A percentile compares a stretch with the other conserved stretches of the same genome.
These are phyloP conservation scores for Babesia sp. DNA, from an alignment of 169 alveolate genomes.

Conservation along the genomic window DNA sequence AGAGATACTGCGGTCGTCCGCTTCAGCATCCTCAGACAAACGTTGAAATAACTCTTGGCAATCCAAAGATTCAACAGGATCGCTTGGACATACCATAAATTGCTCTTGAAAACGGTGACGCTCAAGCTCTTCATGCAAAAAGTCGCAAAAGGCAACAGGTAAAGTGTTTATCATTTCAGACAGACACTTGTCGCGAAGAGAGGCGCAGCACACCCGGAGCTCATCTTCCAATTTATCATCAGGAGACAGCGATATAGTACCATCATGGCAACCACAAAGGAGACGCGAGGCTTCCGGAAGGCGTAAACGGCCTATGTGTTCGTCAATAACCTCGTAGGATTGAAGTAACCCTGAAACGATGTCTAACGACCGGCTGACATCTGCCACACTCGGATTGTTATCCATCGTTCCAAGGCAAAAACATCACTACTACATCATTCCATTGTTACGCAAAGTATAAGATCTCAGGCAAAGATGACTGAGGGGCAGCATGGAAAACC, in stretches of 20 bases:
- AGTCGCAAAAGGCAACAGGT: background rate
- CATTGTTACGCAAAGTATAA: no score
- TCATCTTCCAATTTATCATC: conserved; percentile 13
- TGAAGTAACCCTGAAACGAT: conserved; percentile 13
- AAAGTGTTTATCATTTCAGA: background rate
- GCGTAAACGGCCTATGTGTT: background rate
- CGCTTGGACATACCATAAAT: background rate
- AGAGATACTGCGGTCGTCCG: background rate
- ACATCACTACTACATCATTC: no score
- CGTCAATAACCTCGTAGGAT: conserved; percentile 23
- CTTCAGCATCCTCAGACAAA: conserved; percentile 23
- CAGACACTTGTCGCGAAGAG: conserved; percentile 30
- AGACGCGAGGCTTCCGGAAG: conserved; percentile 15
- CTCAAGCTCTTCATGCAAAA: conserved; percentile 14
- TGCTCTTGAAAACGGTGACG: background rate
- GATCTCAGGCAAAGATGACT: no score
- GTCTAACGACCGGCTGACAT: conserved; percentile 15
- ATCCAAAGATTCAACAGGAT: background rate
- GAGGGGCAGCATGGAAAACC: no score
- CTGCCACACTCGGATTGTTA: background rate
- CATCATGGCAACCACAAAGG: conserved; percentile 4
- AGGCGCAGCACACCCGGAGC: conserved; percentile 23
- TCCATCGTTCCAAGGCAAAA: no score
- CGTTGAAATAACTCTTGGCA: conserved; percentile 24
- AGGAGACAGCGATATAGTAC: background rate